A percentile compares a stretch with the other conserved stretches of the same genome.
These are phyloP conservation scores for Cardamine occulta DNA, from an alignment of 345 rosid species.

Conservation along the genomic window DNA sequence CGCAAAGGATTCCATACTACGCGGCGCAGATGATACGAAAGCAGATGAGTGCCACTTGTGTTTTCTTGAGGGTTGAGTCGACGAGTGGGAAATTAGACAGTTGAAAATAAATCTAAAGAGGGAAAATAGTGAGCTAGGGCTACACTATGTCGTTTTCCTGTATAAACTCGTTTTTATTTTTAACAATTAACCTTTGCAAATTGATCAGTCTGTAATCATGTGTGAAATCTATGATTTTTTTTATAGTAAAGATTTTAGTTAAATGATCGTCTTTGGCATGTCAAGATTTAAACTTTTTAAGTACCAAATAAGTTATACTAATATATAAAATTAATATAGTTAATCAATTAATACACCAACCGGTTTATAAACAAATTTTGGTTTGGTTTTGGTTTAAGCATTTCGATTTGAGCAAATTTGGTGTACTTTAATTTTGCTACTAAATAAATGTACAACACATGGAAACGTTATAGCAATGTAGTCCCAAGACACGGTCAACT, in stretches of 20 bases:
- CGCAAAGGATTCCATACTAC: constrained; percentile 56
- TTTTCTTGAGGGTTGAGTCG: constrained; percentile 42
- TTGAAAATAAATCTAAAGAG: background rate
- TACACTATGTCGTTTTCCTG: background rate
- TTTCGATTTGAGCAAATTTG: too few relatives aligned
- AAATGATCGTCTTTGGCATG: background rate
- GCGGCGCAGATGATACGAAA: constrained; percentile 64
- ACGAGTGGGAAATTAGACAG: background rate
- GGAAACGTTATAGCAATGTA: too few relatives aligned
- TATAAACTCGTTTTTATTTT: background rate
- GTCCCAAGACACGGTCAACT: too few relatives aligned
- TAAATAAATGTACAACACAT: too few relatives aligned
- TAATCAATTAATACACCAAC: too few relatives aligned
- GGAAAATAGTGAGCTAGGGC: background rate
- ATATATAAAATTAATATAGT: too few relatives aligned
- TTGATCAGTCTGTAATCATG: background rate
- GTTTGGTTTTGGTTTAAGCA: too few relatives aligned
- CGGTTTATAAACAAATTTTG: too few relatives aligned
- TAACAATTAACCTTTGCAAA: background rate
- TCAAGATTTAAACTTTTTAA: too few relatives aligned
- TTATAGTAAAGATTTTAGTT: background rate
- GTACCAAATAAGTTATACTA: too few relatives aligned
- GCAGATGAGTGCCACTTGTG: constrained; percentile 72
- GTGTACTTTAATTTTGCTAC: too few relatives aligned
- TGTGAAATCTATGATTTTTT: background rate